phyloP scores from a whole-genome alignment of 1,139 yeast genomes.

The Geotrichum bryndzae region DNA sequence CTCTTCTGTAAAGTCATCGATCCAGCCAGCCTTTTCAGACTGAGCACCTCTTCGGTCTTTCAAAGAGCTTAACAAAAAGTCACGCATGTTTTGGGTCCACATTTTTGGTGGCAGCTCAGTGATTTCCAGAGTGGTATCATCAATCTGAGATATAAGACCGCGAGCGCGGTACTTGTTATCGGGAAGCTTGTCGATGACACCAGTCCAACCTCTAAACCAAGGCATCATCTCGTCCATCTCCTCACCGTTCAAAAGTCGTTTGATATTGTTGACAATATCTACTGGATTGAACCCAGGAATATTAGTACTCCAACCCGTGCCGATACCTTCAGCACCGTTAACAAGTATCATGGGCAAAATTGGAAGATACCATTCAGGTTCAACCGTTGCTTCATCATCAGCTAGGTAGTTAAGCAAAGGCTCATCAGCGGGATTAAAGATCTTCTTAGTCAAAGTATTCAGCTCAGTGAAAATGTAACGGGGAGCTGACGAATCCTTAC shows the following conservation, averaged over 20 bases:
- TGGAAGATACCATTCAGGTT: slow-evolving; percentile 95
- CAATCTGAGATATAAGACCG: slow-evolving; percentile 78
- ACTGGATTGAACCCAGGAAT: slow-evolving; percentile 86
- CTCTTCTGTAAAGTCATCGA: slow-evolving; percentile 91
- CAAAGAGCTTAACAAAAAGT: slow-evolving; percentile 67
- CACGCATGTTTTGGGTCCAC: slow-evolving; percentile 91
- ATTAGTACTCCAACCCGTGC: slow-evolving; percentile 97
- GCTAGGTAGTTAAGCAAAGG: slow-evolving; percentile 73
- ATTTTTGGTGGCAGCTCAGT: slow-evolving; percentile 89
- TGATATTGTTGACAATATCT: slow-evolving; percentile 72
- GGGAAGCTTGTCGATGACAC: slow-evolving; percentile 55
- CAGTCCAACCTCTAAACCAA: slow-evolving; percentile 97
- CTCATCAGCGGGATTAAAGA: slow-evolving; percentile 77
- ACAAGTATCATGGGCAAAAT: slow-evolving; percentile 87
- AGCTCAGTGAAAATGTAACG: slow-evolving; percentile 93
- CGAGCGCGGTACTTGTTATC: slow-evolving; percentile 64
- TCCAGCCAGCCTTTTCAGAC: slow-evolving; percentile 60
- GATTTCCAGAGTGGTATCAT: slow-evolving; percentile 74
- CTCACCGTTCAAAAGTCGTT: slow-evolving; percentile 67
- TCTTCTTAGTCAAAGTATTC: slow-evolving; percentile 63
- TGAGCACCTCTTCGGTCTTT: slow-evolving; percentile 29
- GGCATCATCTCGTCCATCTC: slow-evolving; percentile 73
- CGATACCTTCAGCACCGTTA: slow-evolving; percentile 97
- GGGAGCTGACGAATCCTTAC: slow-evolving; percentile 97
- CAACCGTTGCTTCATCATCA: slow-evolving; percentile 91